Evolutionary conservation across 208 protist species (phyloP), one percentile per base, ranked within the genome.

Genomic region (Trypanosomatidae sp.): DNA sequence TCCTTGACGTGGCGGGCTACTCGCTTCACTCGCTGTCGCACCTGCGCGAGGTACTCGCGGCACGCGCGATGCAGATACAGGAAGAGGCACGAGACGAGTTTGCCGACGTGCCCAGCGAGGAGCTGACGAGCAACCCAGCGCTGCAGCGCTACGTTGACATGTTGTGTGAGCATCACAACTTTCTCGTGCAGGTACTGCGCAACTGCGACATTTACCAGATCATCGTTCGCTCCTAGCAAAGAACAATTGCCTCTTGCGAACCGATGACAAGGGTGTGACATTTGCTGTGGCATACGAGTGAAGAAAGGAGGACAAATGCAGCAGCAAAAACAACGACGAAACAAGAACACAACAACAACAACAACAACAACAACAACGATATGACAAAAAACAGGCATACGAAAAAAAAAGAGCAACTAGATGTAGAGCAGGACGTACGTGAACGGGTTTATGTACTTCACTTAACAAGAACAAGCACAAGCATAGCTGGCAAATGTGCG

Each of bases 151-250:
- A 87, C 60, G 47, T 90, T 23, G 76, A 86, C 32, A 63, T 87
- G 43, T 64, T 90, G 20, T 90, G 81, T 43, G 81, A 90, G 67
- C 81, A 90, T 47, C 76, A 90, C 54, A 90, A 90, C 64, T 90
- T 87, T 44, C 50, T 90, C 1, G 76, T 90, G 15, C 81, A 87
- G 59, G 81, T 90, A 28, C 68, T 90, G 25, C 81, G 81, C 21
- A 72, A 72, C 26, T 90, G 81, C 47, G 81, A 90, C 28, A 90
- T 90, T 11, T 81, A 71, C 52, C 81, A 90, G 46, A 85, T 90
- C 52, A 87, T 90, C 40, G 81, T 90, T 8, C 66, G 69, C 43
- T 87, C 76, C n/a, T 35, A 35, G n/a, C 11, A 35, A n/a, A 35
- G n/a, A 35, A n/a, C n/a, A 35, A 35, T n/a, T n/a, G n/a, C n/a